phyloP scores from a whole-genome alignment of 768 basidiomycete genomes.

The Suillus bovinus region DNA sequence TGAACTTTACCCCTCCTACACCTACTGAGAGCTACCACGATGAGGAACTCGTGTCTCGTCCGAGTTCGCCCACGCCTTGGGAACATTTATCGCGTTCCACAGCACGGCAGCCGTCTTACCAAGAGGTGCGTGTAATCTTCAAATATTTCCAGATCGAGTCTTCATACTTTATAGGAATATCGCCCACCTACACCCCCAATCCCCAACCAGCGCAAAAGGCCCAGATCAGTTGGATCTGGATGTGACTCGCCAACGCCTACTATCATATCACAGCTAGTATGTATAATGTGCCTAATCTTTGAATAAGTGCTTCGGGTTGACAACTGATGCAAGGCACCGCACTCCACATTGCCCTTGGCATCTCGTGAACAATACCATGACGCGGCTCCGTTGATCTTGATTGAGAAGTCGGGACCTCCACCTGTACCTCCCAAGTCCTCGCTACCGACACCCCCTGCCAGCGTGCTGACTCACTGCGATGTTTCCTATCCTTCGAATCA shows the following conservation, averaged over 20 bases:
- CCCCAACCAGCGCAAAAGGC: conserved; percentile 36
- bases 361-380: conserved; percentile 22
- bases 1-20: conserved; percentile 34
- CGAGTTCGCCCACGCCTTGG: conserved; percentile 38
- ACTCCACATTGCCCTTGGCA: conserved; percentile 24
- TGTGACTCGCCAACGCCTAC: conserved; percentile 30
- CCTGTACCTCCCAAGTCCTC: conserved; percentile 25
- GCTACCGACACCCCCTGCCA: conserved; percentile 34
- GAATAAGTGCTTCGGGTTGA: conserved; percentile 3
- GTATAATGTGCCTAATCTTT: conserved; percentile 14
- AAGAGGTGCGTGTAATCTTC: conserved; percentile 22
- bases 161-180: conserved; percentile 40
- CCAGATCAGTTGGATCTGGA: conserved; percentile 34
- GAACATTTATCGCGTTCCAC: conserved; percentile 17
- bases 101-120: conserved; percentile 10
- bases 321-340: conserved; percentile 22
- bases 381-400: conserved; percentile 14
- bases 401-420: conserved; percentile 21
- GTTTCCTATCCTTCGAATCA: conserved; percentile 15
- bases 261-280: conserved; percentile 27
- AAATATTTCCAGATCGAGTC: not conserved
- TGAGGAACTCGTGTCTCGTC: conserved; percentile 35
- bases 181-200: conserved; percentile 63
- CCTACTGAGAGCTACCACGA: conserved; percentile 34
- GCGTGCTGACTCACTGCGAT: conserved; percentile 29